These are phyloP conservation scores for Sclerotinia sclerotiorum DNA, from an alignment of 2,329 filamentous ascomycete species.

Conservation along the genomic window DNA sequence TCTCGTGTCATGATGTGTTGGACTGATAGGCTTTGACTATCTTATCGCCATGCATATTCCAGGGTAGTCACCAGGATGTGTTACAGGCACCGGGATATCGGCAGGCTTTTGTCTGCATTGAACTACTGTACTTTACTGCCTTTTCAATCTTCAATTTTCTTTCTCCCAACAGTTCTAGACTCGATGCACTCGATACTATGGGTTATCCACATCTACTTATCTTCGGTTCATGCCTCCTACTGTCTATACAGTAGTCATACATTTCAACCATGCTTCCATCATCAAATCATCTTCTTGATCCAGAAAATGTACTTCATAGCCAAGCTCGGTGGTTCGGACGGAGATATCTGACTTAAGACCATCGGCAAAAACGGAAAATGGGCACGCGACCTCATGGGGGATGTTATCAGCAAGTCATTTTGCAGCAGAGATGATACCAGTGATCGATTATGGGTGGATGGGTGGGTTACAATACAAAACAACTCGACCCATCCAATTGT, in stretches of 20 bases:
- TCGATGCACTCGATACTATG: too few species aligned
- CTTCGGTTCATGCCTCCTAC: too few species aligned
- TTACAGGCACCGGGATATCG: background rate
- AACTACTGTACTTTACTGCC: background rate
- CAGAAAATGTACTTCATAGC: too few species aligned
- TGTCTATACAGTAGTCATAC: too few species aligned
- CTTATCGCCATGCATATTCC: slow-evolving; percentile 17
- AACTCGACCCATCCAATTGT: background rate
- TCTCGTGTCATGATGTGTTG: slow-evolving; percentile 12
- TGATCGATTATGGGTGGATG: background rate
- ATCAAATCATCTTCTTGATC: too few species aligned
- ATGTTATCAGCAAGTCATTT: too few species aligned
- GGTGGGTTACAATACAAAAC: background rate
- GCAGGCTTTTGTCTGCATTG: background rate
- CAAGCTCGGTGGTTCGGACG: too few species aligned
- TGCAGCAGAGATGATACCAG: background rate
- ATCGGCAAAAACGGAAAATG: background rate
- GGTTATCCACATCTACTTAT: too few species aligned
- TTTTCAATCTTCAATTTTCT: background rate
- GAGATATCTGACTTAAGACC: too few species aligned
- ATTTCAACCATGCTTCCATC: too few species aligned
- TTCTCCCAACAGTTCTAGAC: too few species aligned
- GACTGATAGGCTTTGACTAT: slow-evolving; percentile 2
- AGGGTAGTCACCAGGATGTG: background rate
- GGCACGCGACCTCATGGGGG: background rate